Conservation (phyloP, 2,329 filamentous ascomycete genomes). For the Zarea fungicola region DNA sequence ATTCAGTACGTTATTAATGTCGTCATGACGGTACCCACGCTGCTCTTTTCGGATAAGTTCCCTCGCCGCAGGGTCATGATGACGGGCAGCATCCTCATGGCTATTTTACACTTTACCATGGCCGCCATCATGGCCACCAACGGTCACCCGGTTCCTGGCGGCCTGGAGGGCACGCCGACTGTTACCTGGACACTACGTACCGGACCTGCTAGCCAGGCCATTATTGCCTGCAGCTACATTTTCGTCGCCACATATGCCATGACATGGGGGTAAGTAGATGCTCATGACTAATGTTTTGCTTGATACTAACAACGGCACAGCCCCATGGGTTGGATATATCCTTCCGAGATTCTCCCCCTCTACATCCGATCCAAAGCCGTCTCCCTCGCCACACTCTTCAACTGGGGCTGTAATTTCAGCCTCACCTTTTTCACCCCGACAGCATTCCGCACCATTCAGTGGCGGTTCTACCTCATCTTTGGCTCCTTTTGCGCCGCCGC, state of each 20-base stretch:
- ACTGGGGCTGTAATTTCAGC: constrained; percentile 30
- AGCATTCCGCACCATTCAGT: constrained; percentile 22
- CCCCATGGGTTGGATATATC: constrained; percentile 42
- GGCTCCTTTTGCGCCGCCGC: constrained; percentile 13
- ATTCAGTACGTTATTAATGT: constrained; percentile 49
- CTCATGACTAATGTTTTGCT: background rate
- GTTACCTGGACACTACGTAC: constrained; percentile 16
- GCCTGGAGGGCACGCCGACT: constrained; percentile 37
- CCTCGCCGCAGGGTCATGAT: constrained; percentile 59
- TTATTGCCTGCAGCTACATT: constrained; percentile 59
- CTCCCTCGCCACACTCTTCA: constrained; percentile 34
- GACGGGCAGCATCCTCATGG: constrained; percentile 58
- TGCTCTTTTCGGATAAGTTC: constrained; percentile 46
- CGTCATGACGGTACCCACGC: constrained; percentile 41
- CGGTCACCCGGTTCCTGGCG: constrained; percentile 33
- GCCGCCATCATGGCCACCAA: constrained; percentile 42
- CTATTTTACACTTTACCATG: constrained; percentile 46
- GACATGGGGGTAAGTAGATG: constrained; percentile 29
- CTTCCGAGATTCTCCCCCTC: constrained; percentile 41
- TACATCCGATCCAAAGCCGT: constrained; percentile 41
- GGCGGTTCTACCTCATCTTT: constrained; percentile 19
- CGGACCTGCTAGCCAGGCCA: constrained; percentile 49
- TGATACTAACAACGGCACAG: constrained; percentile 12
- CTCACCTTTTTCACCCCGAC: constrained; percentile 29
- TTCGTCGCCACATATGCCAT: constrained; percentile 45